phyloP scores from a whole-genome alignment of 257 asterid species.

The Cruciata laevipes region DNA sequence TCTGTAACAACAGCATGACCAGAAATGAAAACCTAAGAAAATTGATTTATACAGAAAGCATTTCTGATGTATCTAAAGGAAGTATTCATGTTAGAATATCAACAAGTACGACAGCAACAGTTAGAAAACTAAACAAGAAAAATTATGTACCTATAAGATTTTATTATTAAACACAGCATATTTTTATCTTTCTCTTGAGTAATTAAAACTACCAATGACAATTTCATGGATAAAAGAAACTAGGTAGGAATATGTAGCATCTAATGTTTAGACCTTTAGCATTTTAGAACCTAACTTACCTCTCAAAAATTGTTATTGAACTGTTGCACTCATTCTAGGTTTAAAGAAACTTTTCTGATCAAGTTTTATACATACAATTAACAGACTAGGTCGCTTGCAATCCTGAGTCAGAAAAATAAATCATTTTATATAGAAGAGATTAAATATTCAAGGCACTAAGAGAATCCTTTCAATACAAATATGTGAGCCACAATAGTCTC shows the following conservation, averaged over 20 bases:
- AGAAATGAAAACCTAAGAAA: constrained; percentile 3
- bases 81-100: background rate
- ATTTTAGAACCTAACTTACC: background rate
- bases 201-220: background rate
- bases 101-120: background rate
- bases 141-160: background rate
- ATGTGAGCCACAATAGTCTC: background rate
- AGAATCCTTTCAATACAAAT: background rate
- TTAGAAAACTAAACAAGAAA: background rate
- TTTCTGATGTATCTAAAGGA: background rate
- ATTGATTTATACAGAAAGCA: background rate
- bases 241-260: background rate
- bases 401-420: background rate
- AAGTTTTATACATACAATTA: background rate
- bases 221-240: background rate
- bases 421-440: background rate
- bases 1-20: constrained; percentile 32
- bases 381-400: background rate
- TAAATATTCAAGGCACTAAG: background rate
- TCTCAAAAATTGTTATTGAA: background rate
- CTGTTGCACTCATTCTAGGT: background rate
- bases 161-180: background rate
- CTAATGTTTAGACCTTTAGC: background rate
- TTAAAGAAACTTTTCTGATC: background rate
- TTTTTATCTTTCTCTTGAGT: background rate